Evolutionary conservation across 306 rosid species (phyloP), one percentile per base, ranked within the genome.

Genomic region (Coriaria nepalensis): DNA sequence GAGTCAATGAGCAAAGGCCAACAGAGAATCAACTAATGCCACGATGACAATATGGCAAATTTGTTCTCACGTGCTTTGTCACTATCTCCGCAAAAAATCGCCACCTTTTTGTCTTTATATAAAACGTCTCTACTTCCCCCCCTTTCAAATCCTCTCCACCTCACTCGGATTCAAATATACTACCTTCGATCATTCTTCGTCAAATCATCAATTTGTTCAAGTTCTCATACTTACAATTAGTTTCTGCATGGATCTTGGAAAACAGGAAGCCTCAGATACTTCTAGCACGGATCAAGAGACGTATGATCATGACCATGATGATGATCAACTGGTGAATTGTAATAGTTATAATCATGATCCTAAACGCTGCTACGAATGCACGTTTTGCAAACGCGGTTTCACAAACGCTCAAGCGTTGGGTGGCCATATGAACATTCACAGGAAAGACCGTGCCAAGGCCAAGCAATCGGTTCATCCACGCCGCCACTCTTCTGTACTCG

Each of bases 301-400:
- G 7, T 49, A 13, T 7, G 67, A 69, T 7, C 53, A 43, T 42
- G 55, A 32, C 36, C 47, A 57, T 51, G 67, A 53, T 7, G 63
- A 32, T 0, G 36, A 20, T 20, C 29, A 20, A 20, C 29, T 20
- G 3, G 29, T 20, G 29, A 20, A 20, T 20, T 20, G 29, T 20
- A 1, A 20, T 20, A 20, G 29, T 20, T 20, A 20, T 20, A 20
- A 20, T 20, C 8, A 20, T 45, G 52, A n/a, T 37, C 45, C 43
- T 2, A 75, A 59, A 56, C 65, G 87, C 5, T 75, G 66, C 49
- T 85, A 76, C 53, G 82, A 73, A 44, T 85, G 95, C 77, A 76
- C 85, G 57, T 85, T 71, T 53, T 85, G 95, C 73, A 78, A 15
- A 63, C 69, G 82, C 14, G 95, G 95, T 9, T 85, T 85, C 76